Conservation (phyloP, 495 filamentous ascomycete genomes). For the Penicillium diatomitis region DNA sequence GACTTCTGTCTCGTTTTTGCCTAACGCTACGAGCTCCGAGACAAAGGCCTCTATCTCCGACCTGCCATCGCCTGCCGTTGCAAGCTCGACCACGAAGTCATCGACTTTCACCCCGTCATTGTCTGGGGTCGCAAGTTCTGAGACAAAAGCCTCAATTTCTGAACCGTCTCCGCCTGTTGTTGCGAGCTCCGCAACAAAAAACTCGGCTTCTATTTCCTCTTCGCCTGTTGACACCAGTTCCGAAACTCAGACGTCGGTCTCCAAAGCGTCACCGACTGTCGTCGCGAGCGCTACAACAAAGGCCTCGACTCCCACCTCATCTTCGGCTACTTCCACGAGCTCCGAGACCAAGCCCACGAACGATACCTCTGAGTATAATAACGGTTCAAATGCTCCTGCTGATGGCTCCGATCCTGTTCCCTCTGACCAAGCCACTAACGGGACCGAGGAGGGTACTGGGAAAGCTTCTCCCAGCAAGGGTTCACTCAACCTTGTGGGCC, state of each 20-base stretch:
- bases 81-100: background rate
- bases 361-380: background rate
- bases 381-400: background rate
- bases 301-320: background rate
- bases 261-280: too few species aligned
- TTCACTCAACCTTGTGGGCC: slow-evolving; percentile 3
- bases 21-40: too few species aligned
- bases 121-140: too few species aligned
- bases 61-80: background rate
- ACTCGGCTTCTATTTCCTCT: too few species aligned
- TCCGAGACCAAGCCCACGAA: background rate
- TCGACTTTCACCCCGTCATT: background rate
- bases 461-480: background rate
- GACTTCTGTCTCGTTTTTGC: too few species aligned
- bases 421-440: background rate
- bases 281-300: background rate
- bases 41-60: background rate
- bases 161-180: background rate
- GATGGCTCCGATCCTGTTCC: background rate
- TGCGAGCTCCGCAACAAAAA: too few species aligned
- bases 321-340: background rate
- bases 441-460: background rate
- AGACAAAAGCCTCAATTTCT: background rate
- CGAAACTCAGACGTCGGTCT: too few species aligned
- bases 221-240: too few species aligned